These are phyloP conservation scores for Actinomortierella wolfii DNA, from an alignment of 371 early-diverging fungal genomes.

Conservation along the genomic window DNA sequence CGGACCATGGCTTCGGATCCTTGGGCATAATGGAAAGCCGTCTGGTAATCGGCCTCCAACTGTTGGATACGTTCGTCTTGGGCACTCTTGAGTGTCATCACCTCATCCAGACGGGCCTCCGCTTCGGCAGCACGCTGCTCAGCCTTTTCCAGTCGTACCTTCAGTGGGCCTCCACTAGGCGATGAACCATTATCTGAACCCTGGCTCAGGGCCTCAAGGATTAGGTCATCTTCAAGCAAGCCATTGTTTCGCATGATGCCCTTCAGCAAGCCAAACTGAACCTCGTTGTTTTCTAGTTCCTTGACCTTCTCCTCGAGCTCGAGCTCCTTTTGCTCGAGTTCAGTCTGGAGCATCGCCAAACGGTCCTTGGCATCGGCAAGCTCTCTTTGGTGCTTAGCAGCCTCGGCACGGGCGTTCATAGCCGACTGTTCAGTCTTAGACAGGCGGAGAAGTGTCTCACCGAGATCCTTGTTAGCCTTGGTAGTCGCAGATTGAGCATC, in stretches of 20 bases:
- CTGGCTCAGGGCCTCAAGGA: conserved; percentile 34
- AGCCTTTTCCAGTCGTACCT: conserved; percentile 17
- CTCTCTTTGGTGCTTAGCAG: conserved; percentile 52
- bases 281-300: conserved; percentile 65
- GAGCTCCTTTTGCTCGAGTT: conserved; percentile 57
- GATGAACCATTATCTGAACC: conserved; percentile 10
- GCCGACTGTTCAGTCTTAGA: conserved; percentile 61
- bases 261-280: conserved; percentile 64
- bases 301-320: conserved; percentile 54
- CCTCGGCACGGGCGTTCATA: conserved; percentile 60
- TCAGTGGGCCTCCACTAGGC: no score
- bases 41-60: conserved; percentile 46
- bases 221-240: conserved; percentile 41
- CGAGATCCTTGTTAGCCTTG: conserved; percentile 48
- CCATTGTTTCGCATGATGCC: conserved; percentile 63
- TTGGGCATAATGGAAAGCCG: conserved; percentile 46
- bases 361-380: conserved; percentile 61
- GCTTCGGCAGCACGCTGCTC: conserved; percentile 21
- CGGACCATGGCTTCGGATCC: conserved; percentile 43
- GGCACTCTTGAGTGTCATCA: conserved; percentile 18
- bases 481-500: conserved; percentile 38
- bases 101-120: conserved; percentile 16
- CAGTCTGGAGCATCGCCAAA: conserved; percentile 50
- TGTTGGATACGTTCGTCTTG: conserved; percentile 38
- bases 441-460: conserved; percentile 57